Conservation (phyloP, 1,284 basidiomycete species). For the Fistulinella cinereoalba region DNA sequence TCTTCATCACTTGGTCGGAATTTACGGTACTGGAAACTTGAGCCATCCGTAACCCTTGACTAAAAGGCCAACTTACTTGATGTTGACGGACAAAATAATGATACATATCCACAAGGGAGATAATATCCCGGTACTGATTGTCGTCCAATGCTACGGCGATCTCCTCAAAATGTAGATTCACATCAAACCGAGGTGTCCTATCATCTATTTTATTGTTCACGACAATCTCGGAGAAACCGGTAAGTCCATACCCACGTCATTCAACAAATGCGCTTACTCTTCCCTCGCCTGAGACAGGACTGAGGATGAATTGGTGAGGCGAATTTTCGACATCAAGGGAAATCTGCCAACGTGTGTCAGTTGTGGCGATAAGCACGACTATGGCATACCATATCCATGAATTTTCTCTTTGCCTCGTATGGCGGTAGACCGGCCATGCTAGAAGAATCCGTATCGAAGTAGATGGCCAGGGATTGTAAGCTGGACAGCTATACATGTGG, state of each 20-base stretch:
- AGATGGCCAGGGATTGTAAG: conserved; percentile 85
- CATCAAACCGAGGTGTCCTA: conserved; percentile 82
- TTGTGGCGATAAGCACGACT: background rate
- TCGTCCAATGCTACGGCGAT: conserved; percentile 93
- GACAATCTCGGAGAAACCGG: conserved; percentile 53
- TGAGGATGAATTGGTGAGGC: conserved; percentile 92
- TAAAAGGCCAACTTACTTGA: conserved; percentile 51
- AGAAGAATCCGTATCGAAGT: conserved; percentile 93
- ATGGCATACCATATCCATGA: conserved; percentile 67
- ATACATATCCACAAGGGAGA: conserved; percentile 95
- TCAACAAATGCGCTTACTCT: conserved; percentile 49
- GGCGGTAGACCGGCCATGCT: conserved; percentile 75
- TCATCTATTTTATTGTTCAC: conserved; percentile 80
- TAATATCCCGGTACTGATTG: conserved; percentile 92
- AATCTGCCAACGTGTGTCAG: conserved; percentile 50
- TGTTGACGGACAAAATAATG: conserved; percentile 93
- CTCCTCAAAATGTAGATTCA: conserved; percentile 90
- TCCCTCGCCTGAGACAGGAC: conserved; percentile 95
- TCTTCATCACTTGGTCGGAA: conserved; percentile 69
- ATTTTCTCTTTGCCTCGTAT: conserved; percentile 72
- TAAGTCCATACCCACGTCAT: conserved; percentile 3
- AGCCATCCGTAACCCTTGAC: background rate
- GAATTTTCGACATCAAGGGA: conserved; percentile 52
- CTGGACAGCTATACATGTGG: conserved; percentile 65
- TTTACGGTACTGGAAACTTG: conserved; percentile 66